Evolutionary conservation across 2,329 filamentous ascomycete species (phyloP), one percentile per base, ranked within the genome.

Genomic region (Periconia digitata): DNA sequence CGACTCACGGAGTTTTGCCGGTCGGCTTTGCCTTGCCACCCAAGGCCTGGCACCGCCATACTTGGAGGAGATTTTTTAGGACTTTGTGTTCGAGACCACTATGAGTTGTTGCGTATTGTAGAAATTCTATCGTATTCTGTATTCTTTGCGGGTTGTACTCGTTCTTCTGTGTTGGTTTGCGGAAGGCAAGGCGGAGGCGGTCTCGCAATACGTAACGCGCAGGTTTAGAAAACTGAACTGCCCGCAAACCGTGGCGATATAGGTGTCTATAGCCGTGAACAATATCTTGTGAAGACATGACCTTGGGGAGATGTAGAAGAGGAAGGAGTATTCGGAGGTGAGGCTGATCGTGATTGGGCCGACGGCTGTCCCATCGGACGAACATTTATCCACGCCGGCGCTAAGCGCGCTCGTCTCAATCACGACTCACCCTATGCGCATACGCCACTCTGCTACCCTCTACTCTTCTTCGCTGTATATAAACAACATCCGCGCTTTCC

Each of bases 11-110:
- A 22, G 35, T 32, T 43, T 55, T 66, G 44, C 54, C 41, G 13
- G 47, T 55, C 17, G 56, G 46, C 67, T 69, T 74, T 65, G 42
- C 43, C 27, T 52, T 60, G n/a, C 50, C 50, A 40, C 55, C 58
- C n/a, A 12, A 60, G 24, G 69, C 52, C 71, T 75, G 71, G 54
- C 72, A 76, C 53, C 50, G 81, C 79, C 56, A 76, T 29, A 64
- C 71, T 44, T 71, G 63, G 16, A 89, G 60, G 40, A 92, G 66
- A 55, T 87, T 91, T 71, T 84, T 87, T 47, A 92, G 63, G 8
- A 94, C 80, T 47, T 72, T 79, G 66, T 92, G 87, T 75, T 92
- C 89, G 24, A 90, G 58, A 0, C 87, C 89, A 46, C 72, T 80
- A 59, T 82, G 77, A 52, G 72, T 75, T 1, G 81, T 79, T 3